Percentiles rank a stretch among this genome's conserved stretches.
phyloP scores from a whole-genome alignment of 2,329 filamentous ascomycete species.

The Chaetoscypha palmicola region DNA sequence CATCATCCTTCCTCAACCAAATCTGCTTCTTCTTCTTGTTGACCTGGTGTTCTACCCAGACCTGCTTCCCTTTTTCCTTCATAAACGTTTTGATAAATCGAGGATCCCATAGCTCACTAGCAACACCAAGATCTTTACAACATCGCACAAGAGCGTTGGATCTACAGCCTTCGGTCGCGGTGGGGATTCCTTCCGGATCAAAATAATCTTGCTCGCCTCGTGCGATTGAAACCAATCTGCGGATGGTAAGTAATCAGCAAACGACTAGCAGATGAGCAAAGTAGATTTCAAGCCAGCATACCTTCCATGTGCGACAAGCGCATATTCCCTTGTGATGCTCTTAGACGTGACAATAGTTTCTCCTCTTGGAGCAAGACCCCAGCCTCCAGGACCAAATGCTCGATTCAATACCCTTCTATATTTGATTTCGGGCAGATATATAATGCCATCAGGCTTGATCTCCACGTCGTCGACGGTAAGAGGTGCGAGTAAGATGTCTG shows the following conservation, averaged over 20 bases:
- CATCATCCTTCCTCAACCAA: constrained; percentile 77
- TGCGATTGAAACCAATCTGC: constrained; percentile 81
- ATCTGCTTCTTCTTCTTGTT: constrained; percentile 89
- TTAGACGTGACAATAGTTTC: constrained; percentile 52
- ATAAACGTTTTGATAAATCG: constrained; percentile 80
- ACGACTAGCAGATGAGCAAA: not conserved
- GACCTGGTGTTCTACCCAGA: constrained; percentile 79
- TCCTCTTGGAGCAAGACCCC: constrained; percentile 88
- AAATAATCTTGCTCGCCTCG: constrained; percentile 96
- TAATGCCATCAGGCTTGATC: constrained; percentile 93
- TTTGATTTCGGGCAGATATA: constrained; percentile 97
- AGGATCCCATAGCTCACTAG: constrained; percentile 94
- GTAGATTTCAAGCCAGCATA: constrained; percentile 37
- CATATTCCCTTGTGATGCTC: constrained; percentile 82
- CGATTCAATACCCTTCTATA: constrained; percentile 84
- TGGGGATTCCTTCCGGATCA: constrained; percentile 79
- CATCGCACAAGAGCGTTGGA: constrained; percentile 96
- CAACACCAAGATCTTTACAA: constrained; percentile 95
- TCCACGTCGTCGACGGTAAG: constrained; percentile 73
- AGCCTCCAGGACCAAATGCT: constrained; percentile 90
- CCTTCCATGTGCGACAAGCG: constrained; percentile 81
- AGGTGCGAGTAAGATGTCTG: constrained; percentile 54
- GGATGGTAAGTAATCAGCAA: constrained; percentile 1
- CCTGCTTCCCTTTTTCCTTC: constrained; percentile 65
- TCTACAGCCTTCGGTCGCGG: constrained; percentile 93